These are phyloP conservation scores for Naganishia liquefaciens DNA, from an alignment of 1,284 basidiomycete genomes.

Conservation along the genomic window DNA sequence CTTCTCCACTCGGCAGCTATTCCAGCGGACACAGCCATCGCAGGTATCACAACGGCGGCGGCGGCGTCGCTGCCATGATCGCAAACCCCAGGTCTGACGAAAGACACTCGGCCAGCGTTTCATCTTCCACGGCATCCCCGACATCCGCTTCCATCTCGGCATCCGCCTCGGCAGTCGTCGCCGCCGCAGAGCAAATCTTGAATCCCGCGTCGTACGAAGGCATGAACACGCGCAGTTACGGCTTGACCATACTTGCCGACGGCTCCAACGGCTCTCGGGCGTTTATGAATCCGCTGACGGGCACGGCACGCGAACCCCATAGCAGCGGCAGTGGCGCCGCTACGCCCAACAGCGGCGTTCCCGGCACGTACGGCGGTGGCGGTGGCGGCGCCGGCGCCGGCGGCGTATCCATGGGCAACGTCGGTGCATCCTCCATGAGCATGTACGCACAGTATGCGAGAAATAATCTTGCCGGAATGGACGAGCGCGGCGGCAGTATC, in stretches of 20 bases:
- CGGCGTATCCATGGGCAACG: neutral
- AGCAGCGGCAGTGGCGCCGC: slow-evolving; percentile 25
- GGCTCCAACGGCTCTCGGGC: slow-evolving; percentile 24
- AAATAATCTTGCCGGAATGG: slow-evolving; percentile 3
- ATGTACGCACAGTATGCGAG: slow-evolving; percentile 15
- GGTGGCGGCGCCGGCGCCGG: too few species aligned
- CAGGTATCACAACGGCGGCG: neutral
- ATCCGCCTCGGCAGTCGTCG: neutral
- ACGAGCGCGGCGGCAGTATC: slow-evolving; percentile 22
- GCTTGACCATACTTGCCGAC: slow-evolving; percentile 25
- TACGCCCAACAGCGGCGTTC: neutral
- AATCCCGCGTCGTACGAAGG: slow-evolving; percentile 23
- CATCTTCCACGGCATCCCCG: slow-evolving; percentile 1
- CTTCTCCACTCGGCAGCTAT: slow-evolving; percentile 1
- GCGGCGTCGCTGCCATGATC: neutral
- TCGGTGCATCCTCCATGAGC: neutral
- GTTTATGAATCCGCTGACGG: slow-evolving; percentile 25
- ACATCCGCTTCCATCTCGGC: neutral
- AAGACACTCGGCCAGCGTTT: slow-evolving; percentile 15
- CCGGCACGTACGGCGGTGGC: slow-evolving; percentile 2
- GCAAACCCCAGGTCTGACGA: neutral
- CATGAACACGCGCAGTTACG: slow-evolving; percentile 28
- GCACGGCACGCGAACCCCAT: slow-evolving; percentile 16
- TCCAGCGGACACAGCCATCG: slow-evolving; percentile 1
- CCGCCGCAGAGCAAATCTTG: slow-evolving; percentile 15